Base-by-base conservation (phyloP, 208 protist genomes). In the Crithidia sp. region DNA sequence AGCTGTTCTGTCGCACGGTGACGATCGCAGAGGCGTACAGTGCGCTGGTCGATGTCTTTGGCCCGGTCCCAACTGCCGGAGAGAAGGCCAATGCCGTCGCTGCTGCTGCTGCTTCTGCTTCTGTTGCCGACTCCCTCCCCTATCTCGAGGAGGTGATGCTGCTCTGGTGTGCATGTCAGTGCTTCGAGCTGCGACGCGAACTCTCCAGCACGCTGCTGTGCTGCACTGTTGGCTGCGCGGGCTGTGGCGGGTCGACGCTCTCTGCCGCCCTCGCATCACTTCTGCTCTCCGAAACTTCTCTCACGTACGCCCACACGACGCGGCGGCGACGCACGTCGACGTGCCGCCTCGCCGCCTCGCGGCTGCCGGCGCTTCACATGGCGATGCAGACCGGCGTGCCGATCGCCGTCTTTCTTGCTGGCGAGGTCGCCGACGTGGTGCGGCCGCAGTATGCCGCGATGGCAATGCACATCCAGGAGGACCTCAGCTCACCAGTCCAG, bases 111-210 rank as follows among this genome's bases (percentile, higher is more conserved):
- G 41, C 14, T 8, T 7, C 52, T 7, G 7, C 61, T 10, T 12
- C 47, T 14, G n/a, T 28, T 5, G 36, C 63, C 43, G n/a, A 54
- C 39, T 43, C 71, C 8, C 47, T 74, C 7, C 62, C 67, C 14
- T 47, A 47, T 14, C 52, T 68, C 36, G 40, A 50, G 4, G 82
- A 85, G 49, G 59, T 65, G 63, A 58, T 71, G 52, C 44, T 77
- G 17, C 52, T 90, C 19, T 88, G 82, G 86, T 68, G 73, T 16
- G 40, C 80, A 9, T 90, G 82, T 62, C 67, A 86, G 12, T 72
- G 85, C 52, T 82, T 86, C 50, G 76, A 90, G 65, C 75, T 90
- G 54, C 76, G 86, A 3, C 80, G 67, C 36, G 77, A 74, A n/a
- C 3, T 79, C 58, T 64, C 67, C 7, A 16, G 54, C 36, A 73